These are phyloP conservation scores for Sporisorium scitamineum DNA, from an alignment of 1,284 basidiomycete genomes.

Conservation along the genomic window DNA sequence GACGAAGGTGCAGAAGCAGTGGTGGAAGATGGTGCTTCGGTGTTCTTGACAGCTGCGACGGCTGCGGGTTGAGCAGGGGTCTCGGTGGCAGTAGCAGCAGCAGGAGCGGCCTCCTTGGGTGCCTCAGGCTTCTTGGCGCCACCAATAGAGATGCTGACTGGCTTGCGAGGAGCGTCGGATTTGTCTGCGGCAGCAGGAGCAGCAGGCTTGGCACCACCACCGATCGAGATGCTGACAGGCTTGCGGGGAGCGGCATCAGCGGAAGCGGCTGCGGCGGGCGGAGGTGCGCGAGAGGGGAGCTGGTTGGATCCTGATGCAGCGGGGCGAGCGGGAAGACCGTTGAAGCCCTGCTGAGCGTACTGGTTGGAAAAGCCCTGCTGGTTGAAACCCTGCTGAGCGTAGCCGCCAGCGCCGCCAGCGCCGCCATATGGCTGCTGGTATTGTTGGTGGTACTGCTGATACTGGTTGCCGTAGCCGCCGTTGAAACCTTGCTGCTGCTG, in stretches of 20 bases:
- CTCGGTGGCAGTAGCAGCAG: conserved; percentile 30
- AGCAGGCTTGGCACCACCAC: conserved; percentile 54
- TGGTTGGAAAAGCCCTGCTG: conserved; percentile 48
- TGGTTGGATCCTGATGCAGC: conserved; percentile 43
- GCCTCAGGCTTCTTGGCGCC: conserved; percentile 51
- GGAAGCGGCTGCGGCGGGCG: conserved; percentile 11
- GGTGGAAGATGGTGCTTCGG: conserved; percentile 36
- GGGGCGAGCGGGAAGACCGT: conserved; percentile 49
- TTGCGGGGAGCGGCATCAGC: conserved; percentile 39
- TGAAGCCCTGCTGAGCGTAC: conserved; percentile 42
- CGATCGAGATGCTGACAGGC: conserved; percentile 64
- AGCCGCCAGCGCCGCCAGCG: conserved; percentile 40
- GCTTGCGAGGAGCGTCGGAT: conserved; percentile 32
- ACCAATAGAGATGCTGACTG: conserved; percentile 64
- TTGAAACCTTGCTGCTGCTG: conserved; percentile 44
- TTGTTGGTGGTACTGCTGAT: conserved; percentile 40
- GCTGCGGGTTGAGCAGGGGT: conserved; percentile 40
- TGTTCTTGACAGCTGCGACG: conserved; percentile 52
- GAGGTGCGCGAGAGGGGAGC: conserved; percentile 30
- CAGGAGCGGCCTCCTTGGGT: conserved; percentile 20
- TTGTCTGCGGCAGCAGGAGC: conserved; percentile 38
- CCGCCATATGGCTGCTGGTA: conserved; percentile 49
- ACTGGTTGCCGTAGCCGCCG: conserved; percentile 42
- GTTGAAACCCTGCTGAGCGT: conserved; percentile 39
- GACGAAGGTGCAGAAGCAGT: conserved; percentile 43